Percentiles rank a stretch among this genome's conserved stretches.
Evolutionary conservation across 108 stramenopile species (phyloP).

Genomic region (Cyclotella baltica): DNA sequence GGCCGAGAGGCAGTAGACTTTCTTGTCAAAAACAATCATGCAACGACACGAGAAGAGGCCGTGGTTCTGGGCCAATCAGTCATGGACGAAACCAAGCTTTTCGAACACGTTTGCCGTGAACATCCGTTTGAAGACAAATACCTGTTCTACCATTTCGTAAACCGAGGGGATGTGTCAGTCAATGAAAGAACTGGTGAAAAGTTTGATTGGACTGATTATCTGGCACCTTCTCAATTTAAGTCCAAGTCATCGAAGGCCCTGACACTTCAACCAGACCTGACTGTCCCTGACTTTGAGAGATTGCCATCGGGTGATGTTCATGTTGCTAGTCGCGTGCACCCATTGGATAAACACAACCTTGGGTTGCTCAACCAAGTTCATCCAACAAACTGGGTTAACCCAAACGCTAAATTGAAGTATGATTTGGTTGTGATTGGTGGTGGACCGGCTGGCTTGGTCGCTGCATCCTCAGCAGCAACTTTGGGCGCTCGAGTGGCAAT

Average conservation of each 20-base stretch:
- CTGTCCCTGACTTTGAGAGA: constrained; percentile 54
- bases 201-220: constrained; percentile 62
- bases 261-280: constrained; percentile 52
- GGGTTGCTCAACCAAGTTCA: constrained; percentile 73
- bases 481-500: constrained; percentile 82
- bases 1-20: constrained; percentile 67
- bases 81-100: constrained; percentile 40
- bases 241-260: not conserved
- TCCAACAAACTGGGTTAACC: constrained; percentile 78
- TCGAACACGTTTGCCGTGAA: constrained; percentile 61
- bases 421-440: constrained; percentile 87
- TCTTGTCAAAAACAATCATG: constrained; percentile 45
- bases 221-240: constrained; percentile 38
- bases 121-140: constrained; percentile 60
- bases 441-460: constrained; percentile 82
- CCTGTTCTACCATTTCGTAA: constrained; percentile 65
- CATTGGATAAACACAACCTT: constrained; percentile 76
- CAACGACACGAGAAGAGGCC: constrained; percentile 53
- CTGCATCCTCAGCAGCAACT: constrained; percentile 73
- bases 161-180: constrained; percentile 50
- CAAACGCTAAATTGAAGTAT: constrained; percentile 59
- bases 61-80: constrained; percentile 55
- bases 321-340: constrained; percentile 65
- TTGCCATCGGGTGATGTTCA: constrained; percentile 58
- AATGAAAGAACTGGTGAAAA: constrained; percentile 52